Percentiles rank a stretch among this genome's conserved stretches.
Evolutionary conservation across 345 rosid species (phyloP).

Genomic region (Eucalyptus tenuipes): DNA sequence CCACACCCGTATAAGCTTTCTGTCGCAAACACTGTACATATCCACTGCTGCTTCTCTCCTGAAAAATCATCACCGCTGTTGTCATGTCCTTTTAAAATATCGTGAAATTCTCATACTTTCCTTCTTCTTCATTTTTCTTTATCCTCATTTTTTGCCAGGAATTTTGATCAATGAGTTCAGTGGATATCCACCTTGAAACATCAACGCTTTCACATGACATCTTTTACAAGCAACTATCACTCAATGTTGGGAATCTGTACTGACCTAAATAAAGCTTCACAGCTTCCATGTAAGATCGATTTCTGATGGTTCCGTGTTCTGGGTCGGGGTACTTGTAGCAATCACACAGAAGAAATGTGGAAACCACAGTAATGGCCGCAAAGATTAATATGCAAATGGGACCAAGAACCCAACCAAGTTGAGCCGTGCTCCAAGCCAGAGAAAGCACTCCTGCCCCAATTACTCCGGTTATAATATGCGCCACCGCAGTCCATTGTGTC

Average conservation of each 20-base stretch:
- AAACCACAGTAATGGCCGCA: constrained; percentile 33
- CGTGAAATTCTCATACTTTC: neutral
- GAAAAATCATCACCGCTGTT: neutral
- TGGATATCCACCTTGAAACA: neutral
- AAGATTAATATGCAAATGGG: constrained; percentile 32
- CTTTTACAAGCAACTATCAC: neutral
- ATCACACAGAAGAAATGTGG: constrained; percentile 35
- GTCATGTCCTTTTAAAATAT: neutral
- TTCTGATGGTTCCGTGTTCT: constrained; percentile 26
- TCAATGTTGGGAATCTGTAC: neutral
- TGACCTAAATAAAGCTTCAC: constrained; percentile 41
- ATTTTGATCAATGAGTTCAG: neutral
- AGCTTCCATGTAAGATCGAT: constrained; percentile 34
- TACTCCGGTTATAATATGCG: constrained; percentile 69
- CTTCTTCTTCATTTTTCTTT: neutral
- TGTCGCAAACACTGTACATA: constrained; percentile 19
- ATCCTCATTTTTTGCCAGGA: neutral
- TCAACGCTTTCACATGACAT: neutral
- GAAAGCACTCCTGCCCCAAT: constrained; percentile 80
- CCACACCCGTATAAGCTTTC: constrained; percentile 26
- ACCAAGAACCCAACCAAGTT: constrained; percentile 71
- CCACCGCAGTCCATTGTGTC: constrained; percentile 26
- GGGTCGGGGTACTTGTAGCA: constrained; percentile 50
- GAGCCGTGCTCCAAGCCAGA: constrained; percentile 60
- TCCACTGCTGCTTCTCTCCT: constrained; percentile 21